phyloP scores from a whole-genome alignment of 345 rosid species.

The Litchi chinensis region DNA sequence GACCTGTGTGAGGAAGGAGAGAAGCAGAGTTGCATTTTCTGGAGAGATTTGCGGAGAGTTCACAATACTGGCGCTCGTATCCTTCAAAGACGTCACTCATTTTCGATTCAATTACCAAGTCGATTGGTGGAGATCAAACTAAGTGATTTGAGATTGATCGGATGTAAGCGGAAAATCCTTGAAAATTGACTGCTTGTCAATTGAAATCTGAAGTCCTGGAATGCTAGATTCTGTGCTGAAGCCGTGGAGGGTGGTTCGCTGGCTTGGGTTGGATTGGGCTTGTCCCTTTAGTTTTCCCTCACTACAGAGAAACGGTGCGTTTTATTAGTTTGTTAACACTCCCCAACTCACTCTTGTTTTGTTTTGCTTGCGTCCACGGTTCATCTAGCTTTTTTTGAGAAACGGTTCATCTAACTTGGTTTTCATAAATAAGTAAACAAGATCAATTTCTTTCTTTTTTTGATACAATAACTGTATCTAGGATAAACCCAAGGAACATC shows the following conservation, averaged over 20 bases:
- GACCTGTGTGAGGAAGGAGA: conserved; percentile 58
- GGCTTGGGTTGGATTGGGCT: neutral
- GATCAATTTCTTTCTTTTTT: no score
- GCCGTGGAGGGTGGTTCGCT: neutral
- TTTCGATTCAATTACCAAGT: conserved; percentile 23
- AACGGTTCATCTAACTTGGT: no score
- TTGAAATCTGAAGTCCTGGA: neutral
- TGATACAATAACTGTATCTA: no score
- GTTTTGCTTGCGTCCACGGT: neutral
- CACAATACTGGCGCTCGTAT: conserved; percentile 92
- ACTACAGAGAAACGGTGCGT: conserved; percentile 16
- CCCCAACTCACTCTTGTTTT: neutral
- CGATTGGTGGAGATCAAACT: neutral
- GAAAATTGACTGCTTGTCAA: neutral
- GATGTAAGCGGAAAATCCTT: neutral
- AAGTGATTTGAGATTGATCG: neutral
- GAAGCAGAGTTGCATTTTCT: conserved; percentile 69
- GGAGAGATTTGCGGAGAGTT: conserved; percentile 84
- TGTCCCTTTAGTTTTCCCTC: neutral
- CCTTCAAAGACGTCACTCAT: conserved; percentile 92
- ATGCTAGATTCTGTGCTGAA: conserved; percentile 10
- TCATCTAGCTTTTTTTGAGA: no score
- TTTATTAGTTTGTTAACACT: neutral
- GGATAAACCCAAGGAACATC: no score
- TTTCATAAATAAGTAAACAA: no score